These are phyloP conservation scores for Rostrohypoxylon terebratum DNA, from an alignment of 495 filamentous ascomycete genomes.

Conservation along the genomic window DNA sequence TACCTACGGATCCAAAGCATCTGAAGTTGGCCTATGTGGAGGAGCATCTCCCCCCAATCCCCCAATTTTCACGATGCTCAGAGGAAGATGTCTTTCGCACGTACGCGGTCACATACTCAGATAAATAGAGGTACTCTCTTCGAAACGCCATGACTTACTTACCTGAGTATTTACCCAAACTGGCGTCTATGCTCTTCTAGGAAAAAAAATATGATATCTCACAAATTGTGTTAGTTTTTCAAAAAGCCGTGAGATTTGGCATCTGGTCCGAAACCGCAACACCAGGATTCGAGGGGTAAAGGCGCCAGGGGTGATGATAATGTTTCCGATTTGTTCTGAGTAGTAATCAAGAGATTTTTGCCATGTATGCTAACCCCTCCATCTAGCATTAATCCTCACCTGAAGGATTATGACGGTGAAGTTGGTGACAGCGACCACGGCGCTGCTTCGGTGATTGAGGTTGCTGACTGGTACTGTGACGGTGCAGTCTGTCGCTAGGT, in stretches of 20 bases:
- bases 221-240: neutral
- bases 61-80: constrained; percentile 7
- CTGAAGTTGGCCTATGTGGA: neutral
- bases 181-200: neutral
- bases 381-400: constrained; percentile 4
- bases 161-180: neutral
- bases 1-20: constrained; percentile 23
- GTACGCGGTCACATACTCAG: neutral
- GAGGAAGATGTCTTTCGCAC: neutral
- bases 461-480: constrained; percentile 32
- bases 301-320: constrained; percentile 6
- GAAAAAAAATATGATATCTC: neutral
- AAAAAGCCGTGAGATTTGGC: neutral
- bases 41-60: neutral
- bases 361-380: constrained; percentile 13
- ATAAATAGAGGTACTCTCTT: neutral
- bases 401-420: constrained; percentile 33
- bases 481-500: constrained; percentile 28
- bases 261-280: constrained; percentile 16
- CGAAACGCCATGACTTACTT: neutral
- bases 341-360: constrained; percentile 15
- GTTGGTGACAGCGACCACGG: constrained; percentile 36
- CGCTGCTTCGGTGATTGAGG: constrained; percentile 41
- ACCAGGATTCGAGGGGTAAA: constrained; percentile 14
- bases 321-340: neutral